Percentiles rank a stretch among this genome's conserved stretches.
Conservation (phyloP, 2,329 filamentous ascomycete species). For the Phialocephala subalpina region DNA sequence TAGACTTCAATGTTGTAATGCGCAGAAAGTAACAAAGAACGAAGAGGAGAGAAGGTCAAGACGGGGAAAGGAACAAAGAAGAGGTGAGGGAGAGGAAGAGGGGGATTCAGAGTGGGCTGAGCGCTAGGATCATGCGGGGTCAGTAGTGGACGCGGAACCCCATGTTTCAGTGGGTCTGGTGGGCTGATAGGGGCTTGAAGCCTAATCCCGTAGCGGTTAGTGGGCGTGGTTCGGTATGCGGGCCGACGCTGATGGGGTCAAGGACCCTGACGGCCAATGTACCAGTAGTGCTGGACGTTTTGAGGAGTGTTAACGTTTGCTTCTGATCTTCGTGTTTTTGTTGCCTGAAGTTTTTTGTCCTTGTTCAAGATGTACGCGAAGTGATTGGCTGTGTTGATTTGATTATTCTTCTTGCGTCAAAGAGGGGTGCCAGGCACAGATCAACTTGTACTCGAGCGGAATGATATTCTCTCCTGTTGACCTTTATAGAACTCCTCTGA, state of each 20-base stretch:
- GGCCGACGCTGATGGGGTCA: not conserved
- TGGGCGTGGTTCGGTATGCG: not conserved
- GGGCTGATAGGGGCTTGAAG: not conserved
- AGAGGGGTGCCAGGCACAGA: not conserved
- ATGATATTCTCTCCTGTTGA: too few relatives aligned
- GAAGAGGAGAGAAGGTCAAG: not conserved
- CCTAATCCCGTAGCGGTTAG: slow-evolving; percentile 3
- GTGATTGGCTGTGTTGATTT: not conserved
- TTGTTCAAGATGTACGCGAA: too few relatives aligned
- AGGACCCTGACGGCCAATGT: not conserved
- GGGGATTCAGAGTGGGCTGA: not conserved
- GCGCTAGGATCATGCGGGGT: slow-evolving; percentile 7
- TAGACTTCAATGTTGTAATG: not conserved
- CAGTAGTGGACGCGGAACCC: not conserved
- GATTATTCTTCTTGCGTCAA: not conserved
- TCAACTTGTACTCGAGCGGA: too few relatives aligned
- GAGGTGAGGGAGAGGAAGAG: not conserved
- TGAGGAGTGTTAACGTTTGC: too few relatives aligned
- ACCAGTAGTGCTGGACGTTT: not conserved
- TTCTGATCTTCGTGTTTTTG: too few relatives aligned
- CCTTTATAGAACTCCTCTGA: too few relatives aligned
- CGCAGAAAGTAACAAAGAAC: not conserved
- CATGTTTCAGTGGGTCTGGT: not conserved
- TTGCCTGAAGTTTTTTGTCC: too few relatives aligned
- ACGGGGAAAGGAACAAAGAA: slow-evolving; percentile 1